Percentiles rank a stretch among this genome's conserved stretches.
phyloP scores from a whole-genome alignment of 2,329 filamentous ascomycete genomes.

The Zymoseptoria pseudotritici region DNA sequence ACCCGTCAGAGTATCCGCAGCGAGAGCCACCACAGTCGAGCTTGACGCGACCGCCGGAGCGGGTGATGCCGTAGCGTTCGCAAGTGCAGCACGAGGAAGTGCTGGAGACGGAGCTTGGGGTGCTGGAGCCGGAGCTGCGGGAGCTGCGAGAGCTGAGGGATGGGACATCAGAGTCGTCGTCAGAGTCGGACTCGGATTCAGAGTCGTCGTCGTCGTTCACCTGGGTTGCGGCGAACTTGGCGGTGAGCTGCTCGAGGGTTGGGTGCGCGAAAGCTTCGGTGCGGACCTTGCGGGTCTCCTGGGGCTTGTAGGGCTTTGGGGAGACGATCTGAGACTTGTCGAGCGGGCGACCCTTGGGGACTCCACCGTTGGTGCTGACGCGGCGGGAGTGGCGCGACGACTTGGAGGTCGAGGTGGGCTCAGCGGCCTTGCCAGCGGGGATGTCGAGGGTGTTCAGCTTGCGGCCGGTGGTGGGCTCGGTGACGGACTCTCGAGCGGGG shows the following conservation, averaged over 20 bases:
- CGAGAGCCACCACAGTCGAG: constrained; percentile 87
- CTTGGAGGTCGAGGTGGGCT: constrained; percentile 35
- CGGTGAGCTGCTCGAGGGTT: constrained; percentile 69
- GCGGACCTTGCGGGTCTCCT: constrained; percentile 81
- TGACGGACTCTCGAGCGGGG: constrained; percentile 78
- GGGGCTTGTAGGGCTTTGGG: constrained; percentile 80
- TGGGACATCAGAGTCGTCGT: constrained; percentile 33
- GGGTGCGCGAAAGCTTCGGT: constrained; percentile 70
- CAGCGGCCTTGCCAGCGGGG: constrained; percentile 47
- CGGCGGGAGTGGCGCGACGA: constrained; percentile 40
- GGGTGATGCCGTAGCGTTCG: constrained; percentile 93
- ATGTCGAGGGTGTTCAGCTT: constrained; percentile 97
- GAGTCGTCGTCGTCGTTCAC: constrained; percentile 60
- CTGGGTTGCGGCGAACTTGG: constrained; percentile 45
- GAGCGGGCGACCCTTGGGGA: constrained; percentile 81
- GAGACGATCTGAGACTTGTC: constrained; percentile 84
- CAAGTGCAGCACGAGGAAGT: constrained; percentile 66
- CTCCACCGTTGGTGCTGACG: constrained; percentile 51
- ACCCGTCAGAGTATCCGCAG: constrained; percentile 70
- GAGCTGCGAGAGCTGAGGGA: constrained; percentile 52
- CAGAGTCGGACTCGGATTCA: constrained; percentile 41
- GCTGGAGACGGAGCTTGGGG: constrained; percentile 47
- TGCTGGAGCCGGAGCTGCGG: constrained; percentile 65
- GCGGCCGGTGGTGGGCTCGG: constrained; percentile 93
- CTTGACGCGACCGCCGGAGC: constrained; percentile 82